Conservation (phyloP, 2,329 filamentous ascomycete species). For the Trichoderma sp. region DNA sequence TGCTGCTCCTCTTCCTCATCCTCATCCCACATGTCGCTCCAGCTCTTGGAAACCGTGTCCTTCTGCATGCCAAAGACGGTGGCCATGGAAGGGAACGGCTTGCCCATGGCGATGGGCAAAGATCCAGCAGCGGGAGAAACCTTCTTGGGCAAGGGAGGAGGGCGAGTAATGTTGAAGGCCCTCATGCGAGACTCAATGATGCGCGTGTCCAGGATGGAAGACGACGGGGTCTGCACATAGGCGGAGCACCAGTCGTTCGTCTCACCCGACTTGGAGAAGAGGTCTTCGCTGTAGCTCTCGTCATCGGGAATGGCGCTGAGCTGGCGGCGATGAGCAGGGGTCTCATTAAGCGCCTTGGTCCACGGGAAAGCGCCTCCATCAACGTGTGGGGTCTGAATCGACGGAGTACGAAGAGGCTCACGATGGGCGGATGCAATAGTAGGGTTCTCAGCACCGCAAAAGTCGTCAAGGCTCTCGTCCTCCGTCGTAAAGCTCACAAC, state of each 20-base stretch:
- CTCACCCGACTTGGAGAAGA: constrained; percentile 76
- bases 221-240: constrained; percentile 74
- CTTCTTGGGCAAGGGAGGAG: constrained; percentile 39
- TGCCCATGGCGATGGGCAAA: constrained; percentile 74
- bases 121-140: constrained; percentile 63
- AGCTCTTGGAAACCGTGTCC: constrained; percentile 90
- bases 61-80: constrained; percentile 75
- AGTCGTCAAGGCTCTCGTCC: constrained; percentile 88
- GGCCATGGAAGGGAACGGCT: constrained; percentile 71
- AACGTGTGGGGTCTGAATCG: constrained; percentile 81
- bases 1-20: constrained; percentile 73
- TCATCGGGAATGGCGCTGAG: constrained; percentile 83
- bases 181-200: constrained; percentile 79
- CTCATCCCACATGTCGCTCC: constrained; percentile 98
- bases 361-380: constrained; percentile 87
- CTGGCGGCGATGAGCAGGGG: constrained; percentile 63
- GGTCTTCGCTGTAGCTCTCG: constrained; percentile 76
- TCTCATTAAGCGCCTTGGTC: constrained; percentile 84
- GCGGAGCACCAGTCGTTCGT: constrained; percentile 76
- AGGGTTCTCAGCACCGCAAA: constrained; percentile 78
- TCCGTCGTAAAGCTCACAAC: constrained; percentile 90
- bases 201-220: constrained; percentile 80
- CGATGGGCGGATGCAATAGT: constrained; percentile 82
- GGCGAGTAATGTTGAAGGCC: constrained; percentile 58
- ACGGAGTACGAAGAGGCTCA: constrained; percentile 92